Evolutionary conservation across 176 grass and related monocot species (phyloP).

Genomic region (Oryza meyeriana): DNA sequence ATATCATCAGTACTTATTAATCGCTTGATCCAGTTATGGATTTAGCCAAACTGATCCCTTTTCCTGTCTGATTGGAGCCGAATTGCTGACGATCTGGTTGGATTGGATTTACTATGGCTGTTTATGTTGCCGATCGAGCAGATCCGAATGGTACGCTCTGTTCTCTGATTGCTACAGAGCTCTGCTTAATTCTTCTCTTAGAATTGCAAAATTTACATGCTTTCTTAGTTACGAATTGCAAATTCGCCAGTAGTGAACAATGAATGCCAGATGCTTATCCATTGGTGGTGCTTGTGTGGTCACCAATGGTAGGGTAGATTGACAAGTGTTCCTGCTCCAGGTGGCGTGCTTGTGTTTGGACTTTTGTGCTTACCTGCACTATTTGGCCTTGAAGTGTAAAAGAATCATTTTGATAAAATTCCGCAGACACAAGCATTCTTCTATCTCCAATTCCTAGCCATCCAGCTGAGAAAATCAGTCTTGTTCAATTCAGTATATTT

Average conservation of each 20-base stretch:
- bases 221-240: background rate
- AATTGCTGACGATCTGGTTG: background rate
- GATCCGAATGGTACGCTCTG: conserved; percentile 72
- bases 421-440: no score
- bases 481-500: no score
- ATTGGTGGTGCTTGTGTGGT: background rate
- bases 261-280: background rate
- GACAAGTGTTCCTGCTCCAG: background rate
- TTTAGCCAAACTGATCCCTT: background rate
- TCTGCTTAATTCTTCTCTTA: background rate
- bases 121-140: conserved; percentile 15
- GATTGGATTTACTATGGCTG: background rate
- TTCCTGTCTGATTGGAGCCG: background rate
- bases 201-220: background rate
- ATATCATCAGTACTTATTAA: background rate
- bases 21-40: background rate
- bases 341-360: no score
- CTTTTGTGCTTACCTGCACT: no score
- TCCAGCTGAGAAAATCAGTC: no score
- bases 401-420: no score
- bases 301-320: background rate
- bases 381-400: no score
- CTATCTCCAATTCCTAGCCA: no score
- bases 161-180: background rate
- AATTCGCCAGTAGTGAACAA: no score